Evolutionary conservation across 257 asterid genomes (phyloP), one percentile per base, ranked within the genome.

Genomic region (Oldenlandia corymbosa): DNA sequence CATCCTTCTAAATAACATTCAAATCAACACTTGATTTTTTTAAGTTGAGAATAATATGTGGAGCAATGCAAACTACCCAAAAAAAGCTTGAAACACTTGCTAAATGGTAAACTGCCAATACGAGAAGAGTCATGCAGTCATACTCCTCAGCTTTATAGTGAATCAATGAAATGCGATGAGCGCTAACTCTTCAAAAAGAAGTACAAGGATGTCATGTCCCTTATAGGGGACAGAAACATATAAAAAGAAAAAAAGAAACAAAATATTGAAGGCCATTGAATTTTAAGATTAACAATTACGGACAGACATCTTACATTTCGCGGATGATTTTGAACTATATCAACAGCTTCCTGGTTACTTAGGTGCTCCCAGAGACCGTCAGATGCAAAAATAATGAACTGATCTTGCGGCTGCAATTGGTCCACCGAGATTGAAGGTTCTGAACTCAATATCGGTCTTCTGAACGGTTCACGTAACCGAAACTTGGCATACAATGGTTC

Each of bases 321-420:
- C 3, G 83, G 88, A 72, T 80, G 79, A 50, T 81, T 83, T 69
- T 87, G 90, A 65, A 87, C 94, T 34, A 87, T 81, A 60, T 78
- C 84, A 52, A 87, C 88, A 28, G 95, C 94, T 59, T 84, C 93
- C 79, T 87, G 91, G 77, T 87, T 87, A 62, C 80, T 76, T 20
- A 87, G 84, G 75, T 87, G 95, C 81, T 87, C 95, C 95, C 95
- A 87, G 23, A 87, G 88, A 55, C 94, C 95, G 71, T 87, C 95
- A 16, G 94, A 85, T 27, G 95, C 95, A 54, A 87, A 85, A 72
- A 87, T 85, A 50, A 87, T 58, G 69, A 87, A 87, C 71, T 81
- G 88, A 67, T 87, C 95, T 6, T 85, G 85, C 24, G 87, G 73
- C 58, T 81, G 88, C 75, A 87, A 62, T 58, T 75, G 85, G 62